These are phyloP conservation scores for Euphorbia schlechtendalii DNA, from an alignment of 441 rosid species.

Conservation along the genomic window DNA sequence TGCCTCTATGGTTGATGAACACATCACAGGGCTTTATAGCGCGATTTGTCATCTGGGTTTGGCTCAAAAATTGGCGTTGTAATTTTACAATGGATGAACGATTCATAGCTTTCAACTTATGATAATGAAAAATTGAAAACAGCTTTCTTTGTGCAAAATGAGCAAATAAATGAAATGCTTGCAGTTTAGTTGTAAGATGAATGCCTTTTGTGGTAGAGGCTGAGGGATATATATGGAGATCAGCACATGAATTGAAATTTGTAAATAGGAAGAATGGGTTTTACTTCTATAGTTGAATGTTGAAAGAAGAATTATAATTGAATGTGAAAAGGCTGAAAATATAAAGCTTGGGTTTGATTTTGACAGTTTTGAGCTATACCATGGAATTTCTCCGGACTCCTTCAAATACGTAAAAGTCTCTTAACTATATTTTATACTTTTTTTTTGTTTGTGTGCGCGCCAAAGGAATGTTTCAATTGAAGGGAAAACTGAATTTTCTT, in stretches of 20 bases:
- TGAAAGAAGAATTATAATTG: neutral
- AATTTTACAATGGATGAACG: slow-evolving; percentile 7
- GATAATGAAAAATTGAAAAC: too few species aligned
- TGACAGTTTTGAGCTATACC: neutral
- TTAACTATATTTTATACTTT: too few species aligned
- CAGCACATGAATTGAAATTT: too few species aligned
- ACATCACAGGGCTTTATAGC: slow-evolving; percentile 36
- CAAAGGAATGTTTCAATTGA: too few species aligned
- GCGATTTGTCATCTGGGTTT: slow-evolving; percentile 7
- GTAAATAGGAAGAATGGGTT: neutral
- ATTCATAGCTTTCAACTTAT: slow-evolving; percentile 20
- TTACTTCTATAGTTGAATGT: slow-evolving; percentile 19
- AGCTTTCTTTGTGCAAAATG: too few species aligned
- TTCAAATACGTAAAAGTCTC: slow-evolving; percentile 22
- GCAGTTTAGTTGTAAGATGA: too few species aligned
- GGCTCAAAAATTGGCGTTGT: too few species aligned
- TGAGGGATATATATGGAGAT: slow-evolving; percentile 6
- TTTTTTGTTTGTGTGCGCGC: too few species aligned
- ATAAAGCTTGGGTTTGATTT: slow-evolving; percentile 5
- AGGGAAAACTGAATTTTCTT: too few species aligned
- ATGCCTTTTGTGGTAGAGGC: too few species aligned
- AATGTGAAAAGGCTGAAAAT: slow-evolving; percentile 12
- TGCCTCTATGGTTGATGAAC: slow-evolving; percentile 72
- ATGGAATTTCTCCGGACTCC: slow-evolving; percentile 5
- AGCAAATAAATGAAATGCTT: too few species aligned